Evolutionary conservation across 202 grass and related monocot genomes (phyloP).

Genomic region (Miscanthus sacchariflorus): DNA sequence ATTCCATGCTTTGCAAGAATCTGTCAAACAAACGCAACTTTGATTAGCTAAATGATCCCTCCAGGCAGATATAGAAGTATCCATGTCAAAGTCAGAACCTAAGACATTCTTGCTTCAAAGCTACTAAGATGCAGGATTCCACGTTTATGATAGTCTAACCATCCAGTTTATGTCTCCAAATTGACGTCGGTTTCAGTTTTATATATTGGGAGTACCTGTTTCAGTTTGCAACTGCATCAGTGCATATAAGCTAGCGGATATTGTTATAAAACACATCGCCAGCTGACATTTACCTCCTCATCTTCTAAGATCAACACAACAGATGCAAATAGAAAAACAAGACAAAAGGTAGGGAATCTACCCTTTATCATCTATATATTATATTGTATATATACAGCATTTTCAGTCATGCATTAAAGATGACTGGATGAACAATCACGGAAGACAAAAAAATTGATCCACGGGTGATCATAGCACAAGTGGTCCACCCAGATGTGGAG

Average conservation of each 20-base stretch:
- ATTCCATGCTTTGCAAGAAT: not conserved
- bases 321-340: not conserved
- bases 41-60: not conserved
- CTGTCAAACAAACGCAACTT: not conserved
- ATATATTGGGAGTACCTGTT: not conserved
- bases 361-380: not conserved
- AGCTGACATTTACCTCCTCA: not conserved
- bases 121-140: not conserved
- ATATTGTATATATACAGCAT: conserved; percentile 24
- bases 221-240: conserved; percentile 8
- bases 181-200: not conserved
- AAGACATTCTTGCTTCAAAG: conserved; percentile 15
- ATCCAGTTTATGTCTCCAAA: not conserved
- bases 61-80: not conserved
- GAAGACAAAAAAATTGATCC: not conserved
- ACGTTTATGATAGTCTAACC: not conserved
- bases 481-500: conserved; percentile 22
- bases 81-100: not conserved
- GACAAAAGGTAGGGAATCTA: not conserved
- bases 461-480: conserved; percentile 17
- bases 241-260: not conserved
- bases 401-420: conserved; percentile 23
- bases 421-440: conserved; percentile 19
- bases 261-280: too few species aligned
- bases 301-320: not conserved